phyloP scores from a whole-genome alignment of 768 basidiomycete species.

The Russula emetica region DNA sequence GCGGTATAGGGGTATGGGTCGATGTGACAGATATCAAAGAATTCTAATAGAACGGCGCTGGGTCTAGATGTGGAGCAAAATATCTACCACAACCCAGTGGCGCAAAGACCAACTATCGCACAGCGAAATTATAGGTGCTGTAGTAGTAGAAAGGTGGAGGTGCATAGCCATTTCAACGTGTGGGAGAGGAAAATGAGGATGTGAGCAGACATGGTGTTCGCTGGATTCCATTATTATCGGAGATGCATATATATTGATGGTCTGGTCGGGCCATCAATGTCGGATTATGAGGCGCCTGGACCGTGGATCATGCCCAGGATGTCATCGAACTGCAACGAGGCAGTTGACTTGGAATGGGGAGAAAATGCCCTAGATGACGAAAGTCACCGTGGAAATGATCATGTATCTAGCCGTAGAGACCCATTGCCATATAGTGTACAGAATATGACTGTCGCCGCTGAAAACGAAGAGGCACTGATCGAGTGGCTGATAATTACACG shows the following conservation, averaged over 20 bases:
- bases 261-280: conserved; percentile 11
- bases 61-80: conserved; percentile 4
- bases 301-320: background rate
- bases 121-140: background rate
- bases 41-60: conserved; percentile 14
- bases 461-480: conserved; percentile 20
- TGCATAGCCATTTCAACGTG: conserved; percentile 1
- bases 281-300: conserved; percentile 18
- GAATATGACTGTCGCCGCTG: background rate
- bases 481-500: conserved; percentile 15
- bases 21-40: conserved; percentile 20
- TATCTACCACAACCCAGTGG: background rate
- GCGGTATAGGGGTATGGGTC: conserved; percentile 24
- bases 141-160: background rate
- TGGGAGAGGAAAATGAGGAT: background rate
- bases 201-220: background rate
- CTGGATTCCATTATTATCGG: conserved; percentile 20
- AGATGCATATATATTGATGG: conserved; percentile 1
- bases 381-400: background rate
- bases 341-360: conserved; percentile 3
- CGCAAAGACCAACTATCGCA: conserved; percentile 1
- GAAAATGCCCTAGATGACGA: conserved; percentile 7
- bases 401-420: background rate
- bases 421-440: background rate
- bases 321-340: conserved; percentile 17